Evolutionary conservation across 2,329 filamentous ascomycete species (phyloP).

Genomic region (Xylariaceae sp.): DNA sequence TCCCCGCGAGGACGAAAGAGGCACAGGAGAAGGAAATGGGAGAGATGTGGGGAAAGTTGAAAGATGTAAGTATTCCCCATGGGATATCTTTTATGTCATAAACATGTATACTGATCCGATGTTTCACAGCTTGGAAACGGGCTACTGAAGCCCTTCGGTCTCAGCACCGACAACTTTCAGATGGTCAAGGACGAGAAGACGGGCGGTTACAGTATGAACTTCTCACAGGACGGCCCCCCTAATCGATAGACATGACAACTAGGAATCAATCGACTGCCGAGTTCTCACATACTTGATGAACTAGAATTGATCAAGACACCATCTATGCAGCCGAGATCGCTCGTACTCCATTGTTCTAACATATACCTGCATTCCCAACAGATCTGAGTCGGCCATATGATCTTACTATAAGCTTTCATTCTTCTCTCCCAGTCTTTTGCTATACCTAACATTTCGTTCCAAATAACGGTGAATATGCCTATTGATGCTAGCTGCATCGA

Average conservation of each 20-base stretch:
- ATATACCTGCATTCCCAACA: no score
- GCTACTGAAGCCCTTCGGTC: slow-evolving; percentile 86
- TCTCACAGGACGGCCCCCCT: slow-evolving; percentile 51
- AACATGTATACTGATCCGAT: slow-evolving; percentile 14
- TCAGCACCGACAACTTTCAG: slow-evolving; percentile 93
- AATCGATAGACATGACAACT: background rate
- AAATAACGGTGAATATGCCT: no score
- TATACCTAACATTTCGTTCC: no score
- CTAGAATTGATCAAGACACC: no score
- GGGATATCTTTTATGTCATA: background rate
- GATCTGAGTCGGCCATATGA: no score
- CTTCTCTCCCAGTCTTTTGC: no score
- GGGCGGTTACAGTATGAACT: slow-evolving; percentile 94
- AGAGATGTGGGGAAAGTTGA: slow-evolving; percentile 98
- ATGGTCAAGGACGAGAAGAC: slow-evolving; percentile 89
- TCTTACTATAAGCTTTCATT: no score
- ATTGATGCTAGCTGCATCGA: no score
- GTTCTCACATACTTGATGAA: background rate
- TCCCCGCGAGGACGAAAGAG: slow-evolving; percentile 71
- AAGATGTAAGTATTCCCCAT: slow-evolving; percentile 58
- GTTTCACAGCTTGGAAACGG: slow-evolving; percentile 76
- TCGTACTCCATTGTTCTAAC: no score
- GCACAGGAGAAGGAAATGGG: slow-evolving; percentile 87
- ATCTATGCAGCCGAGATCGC: no score
- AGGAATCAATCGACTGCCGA: background rate